A percentile compares a stretch with the other conserved stretches of the same genome.
Conservation (phyloP, 139 green algal species). For the Tetraselmis striata region DNA sequence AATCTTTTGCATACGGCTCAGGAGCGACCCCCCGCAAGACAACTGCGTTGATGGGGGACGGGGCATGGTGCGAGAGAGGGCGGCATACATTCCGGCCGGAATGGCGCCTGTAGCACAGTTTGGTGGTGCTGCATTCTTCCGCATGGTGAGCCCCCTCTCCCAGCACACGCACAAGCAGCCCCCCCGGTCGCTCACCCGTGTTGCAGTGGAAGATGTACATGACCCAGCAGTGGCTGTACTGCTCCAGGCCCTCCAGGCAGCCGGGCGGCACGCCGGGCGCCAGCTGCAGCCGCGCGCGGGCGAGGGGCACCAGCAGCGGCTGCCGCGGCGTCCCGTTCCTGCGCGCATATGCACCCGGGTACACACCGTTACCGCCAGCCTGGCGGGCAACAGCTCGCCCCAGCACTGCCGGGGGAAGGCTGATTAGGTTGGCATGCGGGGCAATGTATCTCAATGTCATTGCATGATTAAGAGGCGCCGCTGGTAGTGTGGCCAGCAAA, state of each 20-base stretch:
- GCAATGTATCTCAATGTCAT: not conserved
- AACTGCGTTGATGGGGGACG: too few species aligned
- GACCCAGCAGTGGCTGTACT: constrained; percentile 87
- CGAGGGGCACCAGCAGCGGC: constrained; percentile 67
- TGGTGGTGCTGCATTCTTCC: too few species aligned
- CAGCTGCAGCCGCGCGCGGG: constrained; percentile 52
- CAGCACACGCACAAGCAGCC: not conserved
- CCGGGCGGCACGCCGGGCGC: constrained; percentile 36
- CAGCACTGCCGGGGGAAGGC: not conserved
- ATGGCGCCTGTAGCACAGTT: too few species aligned
- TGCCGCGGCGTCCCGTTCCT: constrained; percentile 82
- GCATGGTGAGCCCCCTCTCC: not conserved
- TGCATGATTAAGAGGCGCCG: not conserved
- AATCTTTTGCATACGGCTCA: too few species aligned
- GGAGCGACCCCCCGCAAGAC: too few species aligned
- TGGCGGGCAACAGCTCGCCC: too few species aligned
- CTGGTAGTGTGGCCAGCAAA: too few species aligned
- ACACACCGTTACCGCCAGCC: too few species aligned
- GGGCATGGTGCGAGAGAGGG: too few species aligned
- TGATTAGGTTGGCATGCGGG: not conserved
- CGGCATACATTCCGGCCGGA: too few species aligned
- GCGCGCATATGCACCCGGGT: too few species aligned
- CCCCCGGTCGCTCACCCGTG: constrained; percentile 55
- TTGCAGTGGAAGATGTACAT: constrained; percentile 94
- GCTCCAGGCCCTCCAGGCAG: constrained; percentile 68